Evolutionary conservation across 225 moss, liverwort and hornwort species (phyloP).

Genomic region (Ulota crispa): DNA sequence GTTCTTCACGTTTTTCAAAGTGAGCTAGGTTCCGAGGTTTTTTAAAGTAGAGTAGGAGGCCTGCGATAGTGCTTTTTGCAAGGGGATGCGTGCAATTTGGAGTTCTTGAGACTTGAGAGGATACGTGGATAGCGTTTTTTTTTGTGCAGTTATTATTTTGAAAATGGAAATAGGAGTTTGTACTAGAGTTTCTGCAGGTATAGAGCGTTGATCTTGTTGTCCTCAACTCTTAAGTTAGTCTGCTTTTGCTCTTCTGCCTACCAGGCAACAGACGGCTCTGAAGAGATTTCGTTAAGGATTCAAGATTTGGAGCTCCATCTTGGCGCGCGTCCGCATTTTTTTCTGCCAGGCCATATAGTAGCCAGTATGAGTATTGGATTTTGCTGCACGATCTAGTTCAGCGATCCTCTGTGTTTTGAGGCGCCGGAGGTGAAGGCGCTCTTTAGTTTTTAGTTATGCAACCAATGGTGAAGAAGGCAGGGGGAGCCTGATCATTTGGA

Average conservation of each 20-base stretch:
- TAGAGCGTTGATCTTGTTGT: background rate
- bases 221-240: background rate
- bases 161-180: background rate
- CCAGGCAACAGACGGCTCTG: slow-evolving; percentile 13
- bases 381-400: background rate
- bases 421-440: background rate
- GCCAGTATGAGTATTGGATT: background rate
- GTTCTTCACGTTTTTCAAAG: background rate
- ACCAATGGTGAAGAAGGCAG: slow-evolving; percentile 27
- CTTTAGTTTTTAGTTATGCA: slow-evolving; percentile 9
- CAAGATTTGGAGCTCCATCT: slow-evolving; percentile 11
- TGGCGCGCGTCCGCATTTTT: background rate
- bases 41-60: background rate
- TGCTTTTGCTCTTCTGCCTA: background rate
- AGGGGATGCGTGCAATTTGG: background rate
- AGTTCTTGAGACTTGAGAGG: background rate
- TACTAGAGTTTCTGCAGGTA: background rate
- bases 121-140: background rate
- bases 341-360: slow-evolving; percentile 3
- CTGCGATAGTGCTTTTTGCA: background rate
- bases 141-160: background rate
- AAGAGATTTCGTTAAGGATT: background rate
- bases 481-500: slow-evolving; percentile 18
- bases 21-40: slow-evolving; percentile 9
- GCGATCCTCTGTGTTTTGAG: background rate